These are phyloP conservation scores for Tylopilus felleus DNA, from an alignment of 768 basidiomycete genomes.

Conservation along the genomic window DNA sequence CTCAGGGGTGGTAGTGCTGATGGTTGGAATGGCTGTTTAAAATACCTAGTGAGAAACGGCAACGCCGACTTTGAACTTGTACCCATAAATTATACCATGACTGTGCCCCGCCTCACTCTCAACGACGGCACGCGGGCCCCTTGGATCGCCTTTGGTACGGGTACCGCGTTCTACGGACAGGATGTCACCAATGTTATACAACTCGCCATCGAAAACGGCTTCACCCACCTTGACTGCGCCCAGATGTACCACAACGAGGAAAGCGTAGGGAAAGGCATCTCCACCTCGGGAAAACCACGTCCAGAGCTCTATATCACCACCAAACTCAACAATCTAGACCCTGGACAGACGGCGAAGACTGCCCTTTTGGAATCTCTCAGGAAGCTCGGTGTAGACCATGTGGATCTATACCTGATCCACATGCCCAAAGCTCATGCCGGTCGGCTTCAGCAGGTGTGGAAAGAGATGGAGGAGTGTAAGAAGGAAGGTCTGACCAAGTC, in stretches of 20 bases:
- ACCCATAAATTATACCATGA: background rate
- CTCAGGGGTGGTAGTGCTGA: too few relatives aligned
- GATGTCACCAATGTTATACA: background rate
- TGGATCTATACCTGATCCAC: slow-evolving; percentile 1
- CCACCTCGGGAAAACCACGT: background rate
- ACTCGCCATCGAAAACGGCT: background rate
- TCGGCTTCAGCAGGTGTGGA: background rate
- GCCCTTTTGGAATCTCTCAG: background rate
- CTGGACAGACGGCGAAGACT: background rate
- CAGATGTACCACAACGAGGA: slow-evolving; percentile 7
- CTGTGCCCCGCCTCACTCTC: background rate
- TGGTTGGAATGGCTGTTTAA: too few relatives aligned
- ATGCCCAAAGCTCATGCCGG: background rate
- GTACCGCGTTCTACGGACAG: background rate
- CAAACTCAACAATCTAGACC: background rate
- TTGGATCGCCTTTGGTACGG: slow-evolving; percentile 1
- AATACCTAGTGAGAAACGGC: background rate
- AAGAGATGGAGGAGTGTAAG: slow-evolving; percentile 3
- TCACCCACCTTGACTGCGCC: background rate
- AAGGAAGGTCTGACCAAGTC: slow-evolving; percentile 3
- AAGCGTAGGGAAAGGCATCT: background rate
- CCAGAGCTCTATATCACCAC: slow-evolving; percentile 1
- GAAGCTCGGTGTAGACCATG: background rate
- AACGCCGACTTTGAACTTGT: background rate
- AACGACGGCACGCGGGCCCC: background rate